phyloP scores from a whole-genome alignment of 2,329 filamentous ascomycete genomes.

The Aspergillus fijiensis region DNA sequence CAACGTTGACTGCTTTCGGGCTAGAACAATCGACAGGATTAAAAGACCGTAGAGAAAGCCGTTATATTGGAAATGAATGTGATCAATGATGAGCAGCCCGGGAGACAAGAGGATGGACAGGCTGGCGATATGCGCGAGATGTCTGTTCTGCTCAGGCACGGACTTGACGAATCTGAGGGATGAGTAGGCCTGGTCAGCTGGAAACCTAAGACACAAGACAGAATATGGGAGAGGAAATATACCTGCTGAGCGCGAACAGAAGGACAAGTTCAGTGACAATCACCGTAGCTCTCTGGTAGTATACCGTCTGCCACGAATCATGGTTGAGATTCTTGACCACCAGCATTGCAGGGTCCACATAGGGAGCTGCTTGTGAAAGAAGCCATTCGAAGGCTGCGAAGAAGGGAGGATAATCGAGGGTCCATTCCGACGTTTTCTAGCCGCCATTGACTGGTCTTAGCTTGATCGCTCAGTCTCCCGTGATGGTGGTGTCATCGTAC shows the following conservation, averaged over 20 bases:
- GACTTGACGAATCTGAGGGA: constrained; percentile 73
- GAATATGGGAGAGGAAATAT: constrained; percentile 26
- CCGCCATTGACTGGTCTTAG: constrained; percentile 7
- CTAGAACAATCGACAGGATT: constrained; percentile 80
- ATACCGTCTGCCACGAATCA: constrained; percentile 89
- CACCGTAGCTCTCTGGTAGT: constrained; percentile 89
- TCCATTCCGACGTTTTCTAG: constrained; percentile 95
- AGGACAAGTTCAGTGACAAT: constrained; percentile 81
- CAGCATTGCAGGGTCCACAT: constrained; percentile 79
- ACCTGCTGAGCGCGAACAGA: constrained; percentile 77
- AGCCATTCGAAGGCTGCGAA: constrained; percentile 97
- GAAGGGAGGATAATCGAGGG: constrained; percentile 96
- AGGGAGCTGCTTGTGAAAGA: constrained; percentile 75
- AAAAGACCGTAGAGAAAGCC: constrained; percentile 92
- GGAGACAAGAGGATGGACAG: constrained; percentile 89
- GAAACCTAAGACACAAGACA: constrained; percentile 10
- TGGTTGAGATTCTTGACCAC: constrained; percentile 77
- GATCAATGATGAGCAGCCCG: constrained; percentile 92
- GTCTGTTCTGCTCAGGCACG: constrained; percentile 63
- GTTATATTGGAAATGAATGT: constrained; percentile 99
- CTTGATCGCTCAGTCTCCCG: neutral
- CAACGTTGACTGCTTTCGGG: constrained; percentile 71
- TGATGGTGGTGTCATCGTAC: constrained; percentile 39
- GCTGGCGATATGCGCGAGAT: constrained; percentile 78
- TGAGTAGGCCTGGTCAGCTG: constrained; percentile 14